These are phyloP conservation scores for Phytopythium delawarense DNA, from an alignment of 352 stramenopile genomes.

Conservation along the genomic window DNA sequence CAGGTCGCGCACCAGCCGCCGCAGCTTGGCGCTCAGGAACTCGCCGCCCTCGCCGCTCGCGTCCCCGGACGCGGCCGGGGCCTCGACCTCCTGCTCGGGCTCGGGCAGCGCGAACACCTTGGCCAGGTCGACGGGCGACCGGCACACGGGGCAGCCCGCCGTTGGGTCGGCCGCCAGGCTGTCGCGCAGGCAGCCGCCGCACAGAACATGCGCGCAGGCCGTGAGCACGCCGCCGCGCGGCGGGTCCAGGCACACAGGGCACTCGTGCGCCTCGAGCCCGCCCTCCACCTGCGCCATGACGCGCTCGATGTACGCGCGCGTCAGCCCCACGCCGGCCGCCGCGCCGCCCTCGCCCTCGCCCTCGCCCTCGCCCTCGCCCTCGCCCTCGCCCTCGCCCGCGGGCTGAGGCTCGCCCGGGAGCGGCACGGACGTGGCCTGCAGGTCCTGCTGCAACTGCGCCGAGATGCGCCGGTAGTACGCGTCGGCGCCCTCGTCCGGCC, in stretches of 20 bases:
- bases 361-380: neutral
- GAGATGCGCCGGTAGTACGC: conserved; percentile 63
- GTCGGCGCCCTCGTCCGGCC: conserved; percentile 45
- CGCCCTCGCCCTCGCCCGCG: neutral
- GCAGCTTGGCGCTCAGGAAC: conserved; percentile 71
- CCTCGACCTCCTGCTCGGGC: neutral
- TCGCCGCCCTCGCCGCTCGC: neutral
- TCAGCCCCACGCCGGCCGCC: conserved; percentile 18
- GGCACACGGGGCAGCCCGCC: conserved; percentile 73
- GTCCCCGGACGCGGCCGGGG: neutral
- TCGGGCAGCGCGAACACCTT: conserved; percentile 55
- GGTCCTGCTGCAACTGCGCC: conserved; percentile 42
- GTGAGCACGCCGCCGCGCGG: conserved; percentile 73
- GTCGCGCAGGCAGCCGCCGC: conserved; percentile 63
- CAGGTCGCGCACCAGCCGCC: conserved; percentile 62
- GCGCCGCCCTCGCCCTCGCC: neutral
- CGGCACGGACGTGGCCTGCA: conserved; percentile 14
- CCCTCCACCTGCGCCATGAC: conserved; percentile 80
- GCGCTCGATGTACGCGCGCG: conserved; percentile 57
- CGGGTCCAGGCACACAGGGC: conserved; percentile 80
- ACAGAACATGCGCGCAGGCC: conserved; percentile 83
- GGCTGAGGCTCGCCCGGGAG: neutral
- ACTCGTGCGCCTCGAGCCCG: conserved; percentile 75
- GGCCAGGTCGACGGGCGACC: conserved; percentile 47
- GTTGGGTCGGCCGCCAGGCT: conserved; percentile 56